phyloP scores from a whole-genome alignment of 176 grass and related monocot genomes.

The Eleusine coracana region DNA sequence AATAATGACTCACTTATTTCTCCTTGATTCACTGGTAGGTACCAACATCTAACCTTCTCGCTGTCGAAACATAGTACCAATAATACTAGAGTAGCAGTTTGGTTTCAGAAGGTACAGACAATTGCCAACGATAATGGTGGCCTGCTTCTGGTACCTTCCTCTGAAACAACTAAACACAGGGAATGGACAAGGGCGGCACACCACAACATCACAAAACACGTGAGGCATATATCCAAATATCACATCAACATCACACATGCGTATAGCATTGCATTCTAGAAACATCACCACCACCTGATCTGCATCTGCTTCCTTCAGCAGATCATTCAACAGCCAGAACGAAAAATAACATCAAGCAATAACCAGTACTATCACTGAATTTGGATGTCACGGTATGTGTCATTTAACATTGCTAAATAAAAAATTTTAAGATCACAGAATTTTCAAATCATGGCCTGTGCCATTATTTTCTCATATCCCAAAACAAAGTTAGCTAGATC shows the following conservation, averaged over 20 bases:
- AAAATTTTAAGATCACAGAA: background rate
- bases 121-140: no score
- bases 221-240: background rate
- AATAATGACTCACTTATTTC: no score
- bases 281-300: constrained; percentile 12
- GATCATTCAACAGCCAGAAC: background rate
- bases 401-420: background rate
- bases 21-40: background rate
- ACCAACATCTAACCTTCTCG: background rate
- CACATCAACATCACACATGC: constrained; percentile 5
- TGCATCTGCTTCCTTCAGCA: constrained; percentile 1
- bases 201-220: background rate
- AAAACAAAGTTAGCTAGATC: background rate
- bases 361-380: background rate
- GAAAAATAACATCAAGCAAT: background rate
- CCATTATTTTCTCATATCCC: background rate
- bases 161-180: no score
- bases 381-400: background rate
- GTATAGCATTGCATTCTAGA: constrained; percentile 6
- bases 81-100: no score
- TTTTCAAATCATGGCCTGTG: no score
- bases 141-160: no score
- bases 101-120: no score
- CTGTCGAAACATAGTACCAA: background rate
- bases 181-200: background rate